Base-by-base conservation (phyloP, 164 flowering plant genomes). In the Warburgia ugandensis region DNA sequence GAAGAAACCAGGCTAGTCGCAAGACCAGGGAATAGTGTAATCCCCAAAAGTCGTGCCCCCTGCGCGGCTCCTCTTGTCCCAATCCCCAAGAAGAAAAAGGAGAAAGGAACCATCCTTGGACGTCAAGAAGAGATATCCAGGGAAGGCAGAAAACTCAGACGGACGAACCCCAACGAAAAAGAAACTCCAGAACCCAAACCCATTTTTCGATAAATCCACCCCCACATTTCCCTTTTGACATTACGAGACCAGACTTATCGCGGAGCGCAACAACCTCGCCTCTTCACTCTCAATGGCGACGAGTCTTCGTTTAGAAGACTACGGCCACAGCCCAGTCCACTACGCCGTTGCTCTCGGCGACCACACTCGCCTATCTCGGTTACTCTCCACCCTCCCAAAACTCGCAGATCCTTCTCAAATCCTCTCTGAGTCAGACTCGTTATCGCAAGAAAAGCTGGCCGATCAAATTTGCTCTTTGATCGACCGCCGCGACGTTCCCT, bases 401-500 rank as follows among this genome's bases (percentile, higher is more conserved):
- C 80, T 81, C 40, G 41, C 75, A 32, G 82, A 83, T 31, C 87
- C 96, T 0, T 39, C 66, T 27, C 66, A 48, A 29, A 65, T 84
- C 55, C 76, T 33, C 43, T 70, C 83, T 52, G 95, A 85, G 68
- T 59, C 84, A 3, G 82, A 83, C 42, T 92, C 98, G 1, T 69
- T 87, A n/a, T 19, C 67, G 28, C 83, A 83, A 33, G 98, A 92
- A 58, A 52, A 45, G 3, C 12, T 78, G 40, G 79, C 85, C 41
- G 88, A 88, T 10, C 41, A 57, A 45, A 83, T 92, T 71, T 65
- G 95, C 25, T 61, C 86, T 51, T 68, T 64, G 8, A 57, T 88
- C 48, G 98, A 92, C 73, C 89, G 95, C 49, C 81, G 96, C 29
- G 91, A 92, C 50, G 94, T 85, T 12, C 94, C 88, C 0, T 52